phyloP scores from a whole-genome alignment of 2,329 filamentous ascomycete genomes.

The Massarina eburnea region DNA sequence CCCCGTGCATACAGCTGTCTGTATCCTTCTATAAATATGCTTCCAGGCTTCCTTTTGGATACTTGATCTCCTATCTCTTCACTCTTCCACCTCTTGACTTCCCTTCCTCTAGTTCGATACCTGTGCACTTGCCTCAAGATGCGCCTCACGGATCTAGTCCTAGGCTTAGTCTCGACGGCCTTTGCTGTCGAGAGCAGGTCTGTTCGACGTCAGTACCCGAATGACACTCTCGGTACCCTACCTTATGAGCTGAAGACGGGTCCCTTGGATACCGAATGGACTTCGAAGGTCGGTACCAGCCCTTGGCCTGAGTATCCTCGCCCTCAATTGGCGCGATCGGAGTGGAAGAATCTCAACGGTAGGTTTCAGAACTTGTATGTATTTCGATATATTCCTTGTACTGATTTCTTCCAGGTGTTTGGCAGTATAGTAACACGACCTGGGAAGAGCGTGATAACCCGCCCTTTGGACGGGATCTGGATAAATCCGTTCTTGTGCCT shows the following conservation, averaged over 20 bases:
- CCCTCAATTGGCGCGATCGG: constrained; percentile 56
- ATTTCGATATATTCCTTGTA: constrained; percentile 48
- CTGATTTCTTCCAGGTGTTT: constrained; percentile 34
- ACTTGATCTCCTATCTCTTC: not conserved
- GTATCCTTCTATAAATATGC: no score
- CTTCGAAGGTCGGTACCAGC: constrained; percentile 53
- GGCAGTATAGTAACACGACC: constrained; percentile 18
- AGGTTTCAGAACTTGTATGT: constrained; percentile 56
- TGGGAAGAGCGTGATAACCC: constrained; percentile 45
- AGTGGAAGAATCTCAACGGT: constrained; percentile 61
- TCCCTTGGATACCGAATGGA: constrained; percentile 51
- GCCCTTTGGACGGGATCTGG: constrained; percentile 48
- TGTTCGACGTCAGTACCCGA: constrained; percentile 17
- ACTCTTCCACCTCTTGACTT: not conserved
- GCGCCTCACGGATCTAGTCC: constrained; percentile 14
- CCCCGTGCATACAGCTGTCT: no score
- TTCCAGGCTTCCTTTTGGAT: no score
- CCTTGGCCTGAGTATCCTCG: constrained; percentile 63
- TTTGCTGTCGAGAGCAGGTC: constrained; percentile 10
- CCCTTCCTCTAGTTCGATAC: not conserved
- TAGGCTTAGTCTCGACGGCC: constrained; percentile 9
- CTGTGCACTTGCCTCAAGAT: constrained; percentile 13
- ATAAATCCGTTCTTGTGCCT: constrained; percentile 52
- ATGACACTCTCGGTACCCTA: constrained; percentile 6
- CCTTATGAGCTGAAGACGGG: constrained; percentile 32